Base-by-base conservation (phyloP, 2,329 filamentous ascomycete genomes). In the Colletotrichum plurivorum region DNA sequence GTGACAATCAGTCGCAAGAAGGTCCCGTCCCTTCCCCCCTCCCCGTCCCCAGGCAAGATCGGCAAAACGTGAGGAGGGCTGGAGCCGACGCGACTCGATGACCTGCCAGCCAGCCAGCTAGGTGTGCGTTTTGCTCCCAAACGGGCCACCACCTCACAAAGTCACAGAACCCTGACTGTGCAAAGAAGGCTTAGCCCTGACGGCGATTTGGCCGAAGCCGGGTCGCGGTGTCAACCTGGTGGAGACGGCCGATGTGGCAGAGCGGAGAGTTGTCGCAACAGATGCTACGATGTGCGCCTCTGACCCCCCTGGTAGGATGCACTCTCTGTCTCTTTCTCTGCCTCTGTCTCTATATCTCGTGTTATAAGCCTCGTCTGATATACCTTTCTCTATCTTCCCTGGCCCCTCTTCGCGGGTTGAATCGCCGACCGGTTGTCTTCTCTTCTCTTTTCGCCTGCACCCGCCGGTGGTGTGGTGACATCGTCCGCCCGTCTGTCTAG, bases 221-320 rank as follows among this genome's bases (percentile, higher is more conserved):
- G 41, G 62, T 69, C 49, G 51, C 54, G 31, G 54, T 65, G 66
- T 48, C 54, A 55, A 58, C 12, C 22, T 6, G 48, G 61, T 69
- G 66, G 66, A 36, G 61, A 59, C 41, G 3, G 13, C 54, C 22
- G 41, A 54, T 65, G 60, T 48, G 60, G 65, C 39, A 59, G 48
- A 61, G 61, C 54, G 66, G 66, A 39, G 66, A 69, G 55, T n/a
- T 20, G 58, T 62, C 45, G 49, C 49, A 62, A 62, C 58, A 62
- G 58, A 22, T 31, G n/a, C 58, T 31, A 31, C 27, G 27, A 31
- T 31, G 27, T 10, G 27, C 9, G 27, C 27, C 27, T 31, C 27
- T 31, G 9, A 31, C 48, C 65, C 18, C 53, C 61, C 49, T 2
- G 49, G 53, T 48, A 45, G 27, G 36, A 45, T 20, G 41, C 31